Conservation (phyloP, 2,329 filamentous ascomycete genomes). For the Dryadomyces quercivorus region DNA sequence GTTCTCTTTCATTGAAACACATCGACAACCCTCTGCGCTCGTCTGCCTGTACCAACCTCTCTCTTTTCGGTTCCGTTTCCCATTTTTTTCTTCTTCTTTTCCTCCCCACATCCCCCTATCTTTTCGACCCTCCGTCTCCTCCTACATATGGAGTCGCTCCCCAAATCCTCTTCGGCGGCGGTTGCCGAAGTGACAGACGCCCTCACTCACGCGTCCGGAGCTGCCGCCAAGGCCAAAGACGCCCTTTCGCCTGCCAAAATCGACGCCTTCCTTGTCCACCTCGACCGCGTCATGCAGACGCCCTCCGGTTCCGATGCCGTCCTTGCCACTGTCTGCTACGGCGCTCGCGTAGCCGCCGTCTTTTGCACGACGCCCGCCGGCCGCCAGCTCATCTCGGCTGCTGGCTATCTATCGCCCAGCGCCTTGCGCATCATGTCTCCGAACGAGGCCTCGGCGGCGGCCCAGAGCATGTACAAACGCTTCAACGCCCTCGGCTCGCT, state of each 20-base stretch:
- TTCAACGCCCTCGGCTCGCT: slow-evolving; percentile 52
- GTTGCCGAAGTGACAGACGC: too few relatives aligned
- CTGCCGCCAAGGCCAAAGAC: neutral
- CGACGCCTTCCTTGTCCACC: slow-evolving; percentile 42
- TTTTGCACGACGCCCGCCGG: slow-evolving; percentile 40
- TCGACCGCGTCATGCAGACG: slow-evolving; percentile 53
- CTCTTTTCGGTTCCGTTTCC: neutral
- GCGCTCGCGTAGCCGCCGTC: slow-evolving; percentile 41
- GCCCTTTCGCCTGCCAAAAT: slow-evolving; percentile 20
- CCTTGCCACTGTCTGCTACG: slow-evolving; percentile 58
- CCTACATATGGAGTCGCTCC: neutral
- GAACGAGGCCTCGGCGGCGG: slow-evolving; percentile 24
- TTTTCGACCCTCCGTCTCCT: neutral
- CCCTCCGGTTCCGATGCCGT: slow-evolving; percentile 57
- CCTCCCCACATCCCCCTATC: too few relatives aligned
- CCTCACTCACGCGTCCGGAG: neutral
- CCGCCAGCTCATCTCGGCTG: slow-evolving; percentile 39
- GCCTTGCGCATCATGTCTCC: neutral
- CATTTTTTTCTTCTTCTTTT: neutral
- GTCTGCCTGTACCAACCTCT: too few relatives aligned
- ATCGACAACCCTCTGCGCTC: too few relatives aligned
- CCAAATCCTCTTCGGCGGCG: neutral
- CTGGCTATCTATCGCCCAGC: slow-evolving; percentile 11
- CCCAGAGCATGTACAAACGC: slow-evolving; percentile 36
- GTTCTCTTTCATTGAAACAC: neutral